Conservation (phyloP, 192 early-diverging fungal species). For the Phycomyces nitens region DNA sequence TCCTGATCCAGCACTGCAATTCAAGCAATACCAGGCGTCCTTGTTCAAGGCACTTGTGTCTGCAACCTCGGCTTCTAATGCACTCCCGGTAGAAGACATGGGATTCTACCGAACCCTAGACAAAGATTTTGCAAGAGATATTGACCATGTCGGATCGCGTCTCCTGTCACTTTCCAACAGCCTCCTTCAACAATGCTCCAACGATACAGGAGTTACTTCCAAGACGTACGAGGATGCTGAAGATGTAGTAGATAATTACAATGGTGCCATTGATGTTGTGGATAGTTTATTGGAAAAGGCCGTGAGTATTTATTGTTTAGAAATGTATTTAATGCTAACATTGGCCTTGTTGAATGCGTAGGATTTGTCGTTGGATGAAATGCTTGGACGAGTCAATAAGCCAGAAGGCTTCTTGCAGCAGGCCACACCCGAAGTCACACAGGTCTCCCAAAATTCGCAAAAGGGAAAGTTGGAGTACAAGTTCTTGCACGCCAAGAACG, state of each 20-base stretch:
- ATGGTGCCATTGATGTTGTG: constrained; percentile 63
- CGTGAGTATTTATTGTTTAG: constrained; percentile 39
- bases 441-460: constrained; percentile 23
- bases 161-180: constrained; percentile 29
- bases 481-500: constrained; percentile 66
- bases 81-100: constrained; percentile 54
- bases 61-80: constrained; percentile 59
- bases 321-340: neutral
- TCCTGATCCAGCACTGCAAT: constrained; percentile 39
- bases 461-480: constrained; percentile 43
- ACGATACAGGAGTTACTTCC: constrained; percentile 34
- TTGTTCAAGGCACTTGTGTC: constrained; percentile 49
- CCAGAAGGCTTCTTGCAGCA: constrained; percentile 35
- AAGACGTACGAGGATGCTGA: constrained; percentile 51
- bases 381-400: constrained; percentile 46
- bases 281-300: constrained; percentile 83
- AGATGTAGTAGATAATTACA: constrained; percentile 65
- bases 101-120: constrained; percentile 63
- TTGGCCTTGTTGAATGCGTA: no score
- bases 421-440: constrained; percentile 45
- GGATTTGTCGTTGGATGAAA: constrained; percentile 76
- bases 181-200: constrained; percentile 22
- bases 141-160: constrained; percentile 22
- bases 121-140: constrained; percentile 45
- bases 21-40: constrained; percentile 41